phyloP scores from a whole-genome alignment of 345 rosid species.

The Triadica sebifera region DNA sequence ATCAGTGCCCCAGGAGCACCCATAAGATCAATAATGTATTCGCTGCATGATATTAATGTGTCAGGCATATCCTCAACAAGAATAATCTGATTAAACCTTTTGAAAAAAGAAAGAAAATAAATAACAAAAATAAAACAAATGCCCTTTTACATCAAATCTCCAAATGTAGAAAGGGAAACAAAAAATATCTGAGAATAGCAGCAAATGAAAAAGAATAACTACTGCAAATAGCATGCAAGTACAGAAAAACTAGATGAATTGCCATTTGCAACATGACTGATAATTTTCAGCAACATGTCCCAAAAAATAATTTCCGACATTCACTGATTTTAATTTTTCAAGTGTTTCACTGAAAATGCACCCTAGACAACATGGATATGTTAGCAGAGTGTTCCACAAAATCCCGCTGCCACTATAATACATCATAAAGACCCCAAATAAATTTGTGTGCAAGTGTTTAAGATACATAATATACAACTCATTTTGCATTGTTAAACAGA shows the following conservation, averaged over 20 bases:
- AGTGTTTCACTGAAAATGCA: not conserved
- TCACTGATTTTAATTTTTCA: not conserved
- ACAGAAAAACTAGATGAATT: not conserved
- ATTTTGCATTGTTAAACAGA: not conserved
- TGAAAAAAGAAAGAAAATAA: constrained; percentile 6
- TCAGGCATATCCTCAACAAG: constrained; percentile 19
- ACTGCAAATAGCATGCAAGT: not conserved
- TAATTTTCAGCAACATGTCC: not conserved
- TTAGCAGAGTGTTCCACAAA: not conserved
- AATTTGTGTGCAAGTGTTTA: not conserved
- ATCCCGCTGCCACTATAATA: not conserved
- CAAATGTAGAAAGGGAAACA: not conserved
- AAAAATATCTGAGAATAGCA: not conserved
- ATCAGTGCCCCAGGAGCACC: constrained; percentile 95
- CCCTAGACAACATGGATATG: not conserved
- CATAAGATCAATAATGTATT: constrained; percentile 93
- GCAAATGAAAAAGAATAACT: not conserved
- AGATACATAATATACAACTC: not conserved
- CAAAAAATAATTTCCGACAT: not conserved
- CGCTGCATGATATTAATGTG: constrained; percentile 52
- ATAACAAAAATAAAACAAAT: not conserved
- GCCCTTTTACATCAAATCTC: not conserved
- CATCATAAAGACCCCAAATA: not conserved
- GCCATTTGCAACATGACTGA: constrained; percentile 1
- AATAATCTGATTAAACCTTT: constrained; percentile 8